Evolutionary conservation across 768 basidiomycete species (phyloP), one percentile per base, ranked within the genome.

Genomic region (Tephrocybe sp.): DNA sequence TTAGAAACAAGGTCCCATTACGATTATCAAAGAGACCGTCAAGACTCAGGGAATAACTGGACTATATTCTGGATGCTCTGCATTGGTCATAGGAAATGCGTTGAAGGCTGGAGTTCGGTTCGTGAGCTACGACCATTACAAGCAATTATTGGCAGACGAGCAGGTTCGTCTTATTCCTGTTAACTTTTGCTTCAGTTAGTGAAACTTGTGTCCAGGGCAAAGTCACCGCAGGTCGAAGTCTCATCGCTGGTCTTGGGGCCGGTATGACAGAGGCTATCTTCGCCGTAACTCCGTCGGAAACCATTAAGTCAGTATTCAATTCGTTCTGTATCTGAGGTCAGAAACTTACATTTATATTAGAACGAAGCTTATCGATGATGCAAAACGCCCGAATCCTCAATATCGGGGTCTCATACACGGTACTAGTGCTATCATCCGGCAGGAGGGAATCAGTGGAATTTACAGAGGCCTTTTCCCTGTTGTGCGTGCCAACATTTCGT

Each of bases 271-370:
- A 98, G 67, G 92, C 96, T 0, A 65, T 98, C 17, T 82, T 98
- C 49, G 96, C 96, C 1, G 96, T 99, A 3, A 98, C 96, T 0
- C 96, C 96, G 2, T 94, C 92, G 11, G 96, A 99, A 67, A 98
- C 96, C 0, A 97, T 98, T 76, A 99, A 99, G 96, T 95, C 42
- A 36, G 89, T n/a, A n/a, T 68, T 1, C 30, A 35, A 16, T 12
- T 48, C 1, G 9, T 19, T 38, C 12, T n/a, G 12, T 39, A 33
- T 31, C 9, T 3, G 7, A 36, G 10, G n/a, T 30, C 49, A 6
- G 33, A 45, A 13, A n/a, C 39, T 31, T 39, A 35, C 17, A 39
- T 10, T 45, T 32, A 17, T 30, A 10, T 8, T 56, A 98, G 96
- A 65, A 99, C 97, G 19, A 99, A 99, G 65, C 80, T 98, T 50